Evolutionary conservation across 176 grass and related monocot genomes (phyloP).

Genomic region (Chrysopogon serrulatus): DNA sequence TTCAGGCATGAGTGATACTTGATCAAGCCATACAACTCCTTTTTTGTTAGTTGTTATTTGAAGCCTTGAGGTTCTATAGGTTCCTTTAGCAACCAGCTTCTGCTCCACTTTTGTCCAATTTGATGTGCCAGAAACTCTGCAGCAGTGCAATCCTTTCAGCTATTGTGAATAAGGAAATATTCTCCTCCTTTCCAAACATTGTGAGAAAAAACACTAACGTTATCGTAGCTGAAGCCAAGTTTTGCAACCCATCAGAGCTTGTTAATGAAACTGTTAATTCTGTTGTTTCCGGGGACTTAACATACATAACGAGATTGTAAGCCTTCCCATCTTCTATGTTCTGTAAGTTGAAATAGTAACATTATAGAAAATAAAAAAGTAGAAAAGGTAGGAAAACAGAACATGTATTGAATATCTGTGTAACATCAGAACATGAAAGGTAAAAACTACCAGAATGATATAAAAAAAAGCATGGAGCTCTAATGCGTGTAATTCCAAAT

Average conservation of each 20-base stretch:
- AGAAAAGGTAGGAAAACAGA: not conserved
- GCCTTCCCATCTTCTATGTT: conserved; percentile 84
- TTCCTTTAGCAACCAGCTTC: conserved; percentile 32
- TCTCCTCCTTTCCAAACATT: not conserved
- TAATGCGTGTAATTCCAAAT: not conserved
- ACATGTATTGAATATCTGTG: not conserved
- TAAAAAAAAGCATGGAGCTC: not conserved
- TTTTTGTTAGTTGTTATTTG: conserved; percentile 42
- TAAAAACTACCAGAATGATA: not conserved
- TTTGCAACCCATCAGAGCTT: conserved; percentile 55
- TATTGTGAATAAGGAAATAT: not conserved
- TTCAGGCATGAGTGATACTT: conserved; percentile 60
- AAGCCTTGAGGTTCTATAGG: conserved; percentile 43
- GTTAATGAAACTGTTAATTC: conserved; percentile 62
- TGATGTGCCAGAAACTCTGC: conserved; percentile 30
- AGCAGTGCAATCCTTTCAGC: not conserved
- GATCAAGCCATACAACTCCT: conserved; percentile 55
- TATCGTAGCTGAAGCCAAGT: conserved; percentile 51
- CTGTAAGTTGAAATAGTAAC: conserved; percentile 43
- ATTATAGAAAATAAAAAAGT: not conserved
- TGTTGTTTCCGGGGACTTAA: conserved; percentile 43
- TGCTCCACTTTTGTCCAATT: conserved; percentile 58
- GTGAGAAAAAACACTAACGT: conserved; percentile 40
- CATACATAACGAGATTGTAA: conserved; percentile 77
- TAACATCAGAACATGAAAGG: not conserved